Evolutionary conservation across 495 filamentous ascomycete species (phyloP).

Genomic region (Parathielavia appendiculata): DNA sequence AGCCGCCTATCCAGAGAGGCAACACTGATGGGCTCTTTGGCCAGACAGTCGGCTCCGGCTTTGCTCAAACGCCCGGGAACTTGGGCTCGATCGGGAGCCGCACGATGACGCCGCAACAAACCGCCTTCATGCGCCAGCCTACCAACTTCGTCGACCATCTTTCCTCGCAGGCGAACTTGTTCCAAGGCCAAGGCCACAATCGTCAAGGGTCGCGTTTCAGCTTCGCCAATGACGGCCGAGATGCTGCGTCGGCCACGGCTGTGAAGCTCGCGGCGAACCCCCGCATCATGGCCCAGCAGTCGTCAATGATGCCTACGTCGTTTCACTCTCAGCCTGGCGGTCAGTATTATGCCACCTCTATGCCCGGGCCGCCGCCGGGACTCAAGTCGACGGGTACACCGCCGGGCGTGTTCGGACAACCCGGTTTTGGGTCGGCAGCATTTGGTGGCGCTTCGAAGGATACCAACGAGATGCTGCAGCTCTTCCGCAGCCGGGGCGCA

Average conservation of each 20-base stretch:
- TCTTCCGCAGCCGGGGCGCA: slow-evolving; percentile 57
- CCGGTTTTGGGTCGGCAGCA: slow-evolving; percentile 59
- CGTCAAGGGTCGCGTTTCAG: slow-evolving; percentile 84
- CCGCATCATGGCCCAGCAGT: slow-evolving; percentile 83
- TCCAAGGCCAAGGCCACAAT: slow-evolving; percentile 73
- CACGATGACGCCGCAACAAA: slow-evolving; percentile 77
- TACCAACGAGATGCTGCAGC: slow-evolving; percentile 69
- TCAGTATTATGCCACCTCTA: slow-evolving; percentile 60
- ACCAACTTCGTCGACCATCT: slow-evolving; percentile 54
- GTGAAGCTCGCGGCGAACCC: slow-evolving; percentile 80
- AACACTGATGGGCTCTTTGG: slow-evolving; percentile 52
- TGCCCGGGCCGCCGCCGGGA: slow-evolving; percentile 90
- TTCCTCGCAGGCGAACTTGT: slow-evolving; percentile 48
- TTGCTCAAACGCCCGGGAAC: slow-evolving; percentile 44
- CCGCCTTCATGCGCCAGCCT: slow-evolving; percentile 59
- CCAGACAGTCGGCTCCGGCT: slow-evolving; percentile 48
- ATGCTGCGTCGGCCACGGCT: slow-evolving; percentile 52
- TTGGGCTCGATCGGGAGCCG: slow-evolving; percentile 53
- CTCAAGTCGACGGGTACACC: slow-evolving; percentile 92
- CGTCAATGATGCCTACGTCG: slow-evolving; percentile 76
- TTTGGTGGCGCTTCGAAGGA: slow-evolving; percentile 59
- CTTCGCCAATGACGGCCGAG: slow-evolving; percentile 69
- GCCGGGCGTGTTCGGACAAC: slow-evolving; percentile 75
- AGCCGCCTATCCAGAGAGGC: slow-evolving; percentile 67
- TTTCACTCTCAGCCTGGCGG: slow-evolving; percentile 55